Conservation (phyloP, 148 eudicot species). For the Rhododendron williamsianum region DNA sequence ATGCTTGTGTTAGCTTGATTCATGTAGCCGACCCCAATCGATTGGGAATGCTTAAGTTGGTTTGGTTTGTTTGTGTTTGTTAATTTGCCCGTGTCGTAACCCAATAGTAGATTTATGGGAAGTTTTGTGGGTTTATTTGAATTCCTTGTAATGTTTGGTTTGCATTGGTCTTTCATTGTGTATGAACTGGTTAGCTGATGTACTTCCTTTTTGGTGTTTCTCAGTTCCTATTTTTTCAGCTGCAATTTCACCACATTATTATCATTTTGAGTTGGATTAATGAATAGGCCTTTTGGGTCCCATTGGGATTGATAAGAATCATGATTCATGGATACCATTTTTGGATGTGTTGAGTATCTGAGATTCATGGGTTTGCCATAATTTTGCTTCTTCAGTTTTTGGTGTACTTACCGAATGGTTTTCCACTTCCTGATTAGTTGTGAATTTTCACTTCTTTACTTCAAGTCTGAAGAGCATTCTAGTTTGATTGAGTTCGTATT, state of each 20-base stretch:
- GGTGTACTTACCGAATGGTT: not conserved
- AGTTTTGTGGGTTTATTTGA: not conserved
- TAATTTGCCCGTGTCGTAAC: not conserved
- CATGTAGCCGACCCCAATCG: not conserved
- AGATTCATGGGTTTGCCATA: not conserved
- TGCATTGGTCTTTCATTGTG: not conserved
- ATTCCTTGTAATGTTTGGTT: not conserved
- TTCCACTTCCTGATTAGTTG: not conserved
- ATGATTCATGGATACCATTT: not conserved
- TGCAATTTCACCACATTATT: not conserved
- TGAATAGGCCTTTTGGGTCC: not conserved
- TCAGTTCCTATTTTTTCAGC: not conserved
- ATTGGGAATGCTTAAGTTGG: not conserved
- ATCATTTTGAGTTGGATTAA: not conserved
- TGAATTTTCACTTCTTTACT: not conserved
- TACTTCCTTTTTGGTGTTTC: not conserved
- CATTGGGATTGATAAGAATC: not conserved
- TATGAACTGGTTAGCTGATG: not conserved
- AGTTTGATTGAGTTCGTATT: not conserved
- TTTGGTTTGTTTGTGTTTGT: not conserved
- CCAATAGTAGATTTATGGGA: not conserved
- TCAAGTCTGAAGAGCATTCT: not conserved
- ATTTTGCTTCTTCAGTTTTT: not conserved
- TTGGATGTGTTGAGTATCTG: not conserved
- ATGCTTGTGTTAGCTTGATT: too few relatives aligned